Evolutionary conservation across 2,329 filamentous ascomycete species (phyloP), one percentile per base, ranked within the genome.

Genomic region (Fusarium transvaalense): DNA sequence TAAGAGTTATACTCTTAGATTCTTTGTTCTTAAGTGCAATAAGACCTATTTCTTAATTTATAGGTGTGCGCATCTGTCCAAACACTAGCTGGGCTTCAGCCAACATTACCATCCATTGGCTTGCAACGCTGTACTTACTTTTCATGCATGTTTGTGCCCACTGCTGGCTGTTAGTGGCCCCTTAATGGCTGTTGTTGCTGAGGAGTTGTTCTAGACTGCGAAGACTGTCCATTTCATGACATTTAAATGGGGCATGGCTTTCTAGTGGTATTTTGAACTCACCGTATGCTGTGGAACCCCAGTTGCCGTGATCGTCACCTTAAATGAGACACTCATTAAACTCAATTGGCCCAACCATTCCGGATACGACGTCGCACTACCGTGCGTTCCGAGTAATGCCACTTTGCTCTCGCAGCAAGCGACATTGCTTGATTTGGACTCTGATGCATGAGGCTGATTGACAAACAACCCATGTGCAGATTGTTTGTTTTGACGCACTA

Each of bases 41-140:
- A n/a, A n/a, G n/a, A n/a, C n/a, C n/a, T n/a, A n/a, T n/a, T n/a
- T n/a, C n/a, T n/a, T n/a, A n/a, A n/a, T n/a, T n/a, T n/a, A n/a
- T n/a, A n/a, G n/a, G n/a, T n/a, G n/a, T n/a, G n/a, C n/a, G n/a
- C n/a, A n/a, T 5, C 17, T 45, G 51, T 37, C 43, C 31, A 37
- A 34, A 65, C 31, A 45, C 72, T 74, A 71, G 61, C 69, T 42
- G 72, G 69, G 23, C 71, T 72, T 21, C 62, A 71, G 67, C 53
- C 21, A 60, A 57, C 7, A 39, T 68, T 1, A 59, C 52, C 23
- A 71, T 68, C 71, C n/a, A n/a, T n/a, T 74, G 69, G 72, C 21
- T 64, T 29, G 72, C 67, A 5, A 71, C 72, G 2, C 10, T 72
- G 13, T 25, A 53, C 3, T 64, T 71, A 0, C 59, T 74, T 14